Evolutionary conservation across 805 yeast genomes (phyloP).

Genomic region (Metschnikowia kunwiensis): DNA sequence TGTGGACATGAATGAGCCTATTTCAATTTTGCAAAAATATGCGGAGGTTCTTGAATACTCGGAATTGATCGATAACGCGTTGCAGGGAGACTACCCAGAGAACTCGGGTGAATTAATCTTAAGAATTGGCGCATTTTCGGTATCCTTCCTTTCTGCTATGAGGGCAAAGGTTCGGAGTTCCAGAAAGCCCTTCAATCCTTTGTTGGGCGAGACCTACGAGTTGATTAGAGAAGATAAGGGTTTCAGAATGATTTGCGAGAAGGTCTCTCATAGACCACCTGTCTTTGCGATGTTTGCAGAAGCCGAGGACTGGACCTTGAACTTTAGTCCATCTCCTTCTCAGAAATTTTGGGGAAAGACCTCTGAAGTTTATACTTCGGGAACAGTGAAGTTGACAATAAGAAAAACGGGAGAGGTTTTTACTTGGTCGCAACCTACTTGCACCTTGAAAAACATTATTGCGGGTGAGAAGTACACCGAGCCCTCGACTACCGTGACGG

Average conservation of each 20-base stretch:
- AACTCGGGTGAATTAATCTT: conserved; percentile 57
- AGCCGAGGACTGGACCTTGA: conserved; percentile 64
- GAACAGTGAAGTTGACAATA: conserved; percentile 57
- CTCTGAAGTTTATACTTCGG: conserved; percentile 75
- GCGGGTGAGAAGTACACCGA: conserved; percentile 96
- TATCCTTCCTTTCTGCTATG: conserved; percentile 65
- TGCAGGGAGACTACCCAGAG: conserved; percentile 40
- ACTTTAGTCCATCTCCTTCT: conserved; percentile 64
- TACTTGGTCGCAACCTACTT: conserved; percentile 80
- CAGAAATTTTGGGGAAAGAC: conserved; percentile 97
- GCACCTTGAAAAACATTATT: conserved; percentile 77
- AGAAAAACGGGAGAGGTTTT: conserved; percentile 66
- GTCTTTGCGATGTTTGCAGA: conserved; percentile 81
- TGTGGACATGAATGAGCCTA: conserved; percentile 88
- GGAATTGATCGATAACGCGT: conserved; percentile 60
- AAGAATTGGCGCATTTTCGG: conserved; percentile 78
- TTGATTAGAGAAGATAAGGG: conserved; percentile 81
- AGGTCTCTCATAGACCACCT: conserved; percentile 84
- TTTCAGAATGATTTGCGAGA: conserved; percentile 73
- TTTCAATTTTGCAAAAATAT: conserved; percentile 74
- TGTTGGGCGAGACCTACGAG: conserved; percentile 91
- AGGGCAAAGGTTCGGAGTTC: conserved; percentile 71
- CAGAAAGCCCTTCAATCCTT: conserved; percentile 93
- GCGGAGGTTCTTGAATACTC: conserved; percentile 81
- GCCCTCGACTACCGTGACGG: conserved; percentile 67